phyloP scores from a whole-genome alignment of 208 protist genomes.

The Crithidia bombi region DNA sequence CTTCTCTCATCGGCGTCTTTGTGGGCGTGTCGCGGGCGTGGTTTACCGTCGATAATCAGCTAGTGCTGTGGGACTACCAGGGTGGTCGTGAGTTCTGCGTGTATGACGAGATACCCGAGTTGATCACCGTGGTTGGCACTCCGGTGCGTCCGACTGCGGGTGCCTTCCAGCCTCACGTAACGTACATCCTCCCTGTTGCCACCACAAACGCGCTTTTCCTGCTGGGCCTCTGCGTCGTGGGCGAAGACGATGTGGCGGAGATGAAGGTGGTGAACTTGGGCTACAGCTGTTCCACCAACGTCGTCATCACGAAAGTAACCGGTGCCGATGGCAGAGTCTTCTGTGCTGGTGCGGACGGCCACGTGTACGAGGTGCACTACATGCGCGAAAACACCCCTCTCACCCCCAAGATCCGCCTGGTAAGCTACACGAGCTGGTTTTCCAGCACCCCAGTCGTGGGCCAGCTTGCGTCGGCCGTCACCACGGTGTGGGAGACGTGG shows the following conservation, averaged over 20 bases:
- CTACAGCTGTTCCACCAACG: slow-evolving; percentile 63
- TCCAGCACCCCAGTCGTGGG: slow-evolving; percentile 57
- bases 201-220: slow-evolving; percentile 75
- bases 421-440: slow-evolving; percentile 64
- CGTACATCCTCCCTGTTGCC: slow-evolving; percentile 75
- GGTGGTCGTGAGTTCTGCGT: slow-evolving; percentile 75
- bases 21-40: slow-evolving; percentile 75
- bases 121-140: slow-evolving; percentile 81
- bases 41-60: slow-evolving; percentile 86
- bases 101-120: slow-evolving; percentile 83
- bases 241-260: slow-evolving; percentile 48
- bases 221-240: slow-evolving; percentile 79
- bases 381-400: slow-evolving; percentile 67
- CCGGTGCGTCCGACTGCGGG: slow-evolving; percentile 54
- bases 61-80: slow-evolving; percentile 87
- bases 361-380: slow-evolving; percentile 85
- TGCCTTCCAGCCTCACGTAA: slow-evolving; percentile 86
- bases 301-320: slow-evolving; percentile 68
- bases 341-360: slow-evolving; percentile 75
- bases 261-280: slow-evolving; percentile 76
- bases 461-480: slow-evolving; percentile 54
- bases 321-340: slow-evolving; percentile 71
- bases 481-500: slow-evolving; percentile 63
- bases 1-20: slow-evolving; percentile 81
- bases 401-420: slow-evolving; percentile 70